These are phyloP conservation scores for Pleurotus salmoneostramineus DNA, from an alignment of 768 basidiomycete genomes.

Conservation along the genomic window DNA sequence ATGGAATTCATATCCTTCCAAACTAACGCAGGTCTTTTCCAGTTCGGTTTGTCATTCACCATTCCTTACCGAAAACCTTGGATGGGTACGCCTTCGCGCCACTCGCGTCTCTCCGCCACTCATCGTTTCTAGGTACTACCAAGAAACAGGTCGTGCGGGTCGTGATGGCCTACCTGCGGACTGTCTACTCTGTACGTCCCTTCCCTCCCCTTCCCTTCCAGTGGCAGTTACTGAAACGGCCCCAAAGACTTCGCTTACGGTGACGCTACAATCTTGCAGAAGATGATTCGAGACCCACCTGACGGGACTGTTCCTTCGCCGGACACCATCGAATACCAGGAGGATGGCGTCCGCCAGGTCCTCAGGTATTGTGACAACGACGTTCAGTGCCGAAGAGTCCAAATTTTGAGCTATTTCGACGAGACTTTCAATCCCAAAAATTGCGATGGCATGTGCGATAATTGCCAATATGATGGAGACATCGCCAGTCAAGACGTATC, in stretches of 20 bases:
- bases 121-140: slow-evolving; percentile 61
- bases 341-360: slow-evolving; percentile 62
- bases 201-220: neutral
- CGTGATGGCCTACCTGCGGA: slow-evolving; percentile 82
- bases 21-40: slow-evolving; percentile 1
- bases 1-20: neutral
- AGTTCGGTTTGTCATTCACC: slow-evolving; percentile 94
- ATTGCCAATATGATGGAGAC: slow-evolving; percentile 57
- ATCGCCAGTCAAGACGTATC: slow-evolving; percentile 58
- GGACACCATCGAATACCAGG: slow-evolving; percentile 59
- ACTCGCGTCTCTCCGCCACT: neutral
- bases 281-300: slow-evolving; percentile 57
- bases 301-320: slow-evolving; percentile 33
- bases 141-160: slow-evolving; percentile 97
- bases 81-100: slow-evolving; percentile 54
- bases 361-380: slow-evolving; percentile 78
- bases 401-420: slow-evolving; percentile 86
- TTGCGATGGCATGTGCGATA: slow-evolving; percentile 79
- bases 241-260: slow-evolving; percentile 58
- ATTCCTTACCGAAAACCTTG: slow-evolving; percentile 75
- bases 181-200: slow-evolving; percentile 80
- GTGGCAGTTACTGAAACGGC: slow-evolving; percentile 3
- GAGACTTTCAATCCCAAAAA: slow-evolving; percentile 67
- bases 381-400: slow-evolving; percentile 81
- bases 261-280: slow-evolving; percentile 54